Base-by-base conservation (phyloP, 208 protist species). In the Leishmania aethiopica region DNA sequence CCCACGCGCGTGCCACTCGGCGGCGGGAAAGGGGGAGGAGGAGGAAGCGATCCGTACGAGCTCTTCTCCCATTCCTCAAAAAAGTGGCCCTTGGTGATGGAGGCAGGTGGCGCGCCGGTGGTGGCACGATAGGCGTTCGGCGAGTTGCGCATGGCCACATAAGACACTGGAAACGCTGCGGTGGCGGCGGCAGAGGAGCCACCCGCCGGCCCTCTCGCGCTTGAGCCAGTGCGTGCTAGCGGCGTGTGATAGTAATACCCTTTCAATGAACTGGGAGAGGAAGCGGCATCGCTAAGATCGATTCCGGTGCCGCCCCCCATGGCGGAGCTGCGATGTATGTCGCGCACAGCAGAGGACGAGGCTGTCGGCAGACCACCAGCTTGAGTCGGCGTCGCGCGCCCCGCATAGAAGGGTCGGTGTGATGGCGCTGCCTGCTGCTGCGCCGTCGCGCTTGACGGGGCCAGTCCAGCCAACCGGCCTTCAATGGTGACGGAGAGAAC, bases 401-500 rank as follows among this genome's bases (percentile, higher is more conserved):
- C 72, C n/a, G 57, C 22, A 42, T 62, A n/a, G 75, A 77, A 59
- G 15, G 72, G 15, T 4, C 51, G 49, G 49, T 55, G 51, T 45
- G 51, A 19, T 2, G 51, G 40, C 72, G 45, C 32, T 22, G 32
- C 32, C 47, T 22, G 72, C 72, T 32, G 32, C 45, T 74, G 69
- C 45, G 51, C 6, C 51, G 28, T 22, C n/a, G 73, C 57, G 25
- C 75, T 53, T 28, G 78, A 32, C 37, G 66, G 37, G 35, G 79
- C 32, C 78, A 69, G 40, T 3, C 49, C 74, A 32, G 55, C 78
- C 75, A 96, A 83, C 22, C 91, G 90, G 17, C 90, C 86, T 57
- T 94, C 92, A 25, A 96, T 87, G 35, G 88, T 88, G 13, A 82
- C 71, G 10, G 84, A 86, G 47, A 97, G 86, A 35, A 87, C 84